Evolutionary conservation across 2,329 filamentous ascomycete species (phyloP), one percentile per base, ranked within the genome.

Genomic region (Remersonia thermophila): DNA sequence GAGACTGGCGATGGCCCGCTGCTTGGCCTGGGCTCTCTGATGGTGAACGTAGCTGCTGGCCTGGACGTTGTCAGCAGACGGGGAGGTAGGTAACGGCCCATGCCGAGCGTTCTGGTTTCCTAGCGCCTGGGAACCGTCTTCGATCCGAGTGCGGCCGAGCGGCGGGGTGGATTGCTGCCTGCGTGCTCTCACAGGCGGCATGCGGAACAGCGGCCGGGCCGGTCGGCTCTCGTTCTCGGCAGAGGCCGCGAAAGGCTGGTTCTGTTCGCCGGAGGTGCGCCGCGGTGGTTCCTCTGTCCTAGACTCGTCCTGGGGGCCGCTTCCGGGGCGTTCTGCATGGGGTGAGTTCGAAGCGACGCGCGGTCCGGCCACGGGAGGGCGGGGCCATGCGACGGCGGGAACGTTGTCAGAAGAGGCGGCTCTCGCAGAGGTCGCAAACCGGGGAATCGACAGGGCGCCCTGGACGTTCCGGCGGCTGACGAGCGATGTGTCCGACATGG

Each of bases 251-350:
- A 9, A 9, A 23, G 5, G 20, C 5, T 6, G 20, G 20, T 23
- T 9, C 20, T 9, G 5, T 5, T 23, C 20, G 5, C 20, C 20
- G 9, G 20, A 23, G 20, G 20, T 23, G 20, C 55, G 37, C 62
- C 52, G 32, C 58, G 51, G 32, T 62, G 14, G 58, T 60, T 1
- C 62, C 59, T 16, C 25, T 31, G 23, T 32, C 38, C 12, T 15
- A 32, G 20, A 23, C 13, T 32, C 27, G 7, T 4, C 9, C 14
- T 34, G 31, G 27, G 30, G n/a, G n/a, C n/a, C n/a, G n/a, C n/a
- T n/a, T n/a, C n/a, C n/a, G n/a, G n/a, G n/a, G n/a, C n/a, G n/a
- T n/a, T n/a, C n/a, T n/a, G n/a, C n/a, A n/a, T n/a, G n/a, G n/a
- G n/a, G n/a, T n/a, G n/a, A 11, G 6, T 26, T 25, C 5, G 39